Percentiles rank a stretch among this genome's conserved stretches.
phyloP scores from a whole-genome alignment of 2,329 filamentous ascomycete genomes.

The Aspergillus bombycis region DNA sequence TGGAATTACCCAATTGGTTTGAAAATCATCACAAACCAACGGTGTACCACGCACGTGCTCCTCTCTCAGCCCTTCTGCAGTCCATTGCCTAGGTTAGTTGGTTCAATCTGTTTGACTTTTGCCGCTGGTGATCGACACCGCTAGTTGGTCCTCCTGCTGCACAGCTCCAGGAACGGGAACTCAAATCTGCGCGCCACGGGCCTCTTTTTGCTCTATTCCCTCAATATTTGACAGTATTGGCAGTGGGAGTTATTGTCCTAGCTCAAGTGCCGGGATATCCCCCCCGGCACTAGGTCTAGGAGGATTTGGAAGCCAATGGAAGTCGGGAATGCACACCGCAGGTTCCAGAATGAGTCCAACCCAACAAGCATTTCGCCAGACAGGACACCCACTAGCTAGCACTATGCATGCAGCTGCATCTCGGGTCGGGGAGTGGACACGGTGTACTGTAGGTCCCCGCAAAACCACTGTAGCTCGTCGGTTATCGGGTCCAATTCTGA shows the following conservation, averaged over 20 bases:
- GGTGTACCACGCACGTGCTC: conserved; percentile 14
- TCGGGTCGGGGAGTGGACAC: conserved; percentile 14
- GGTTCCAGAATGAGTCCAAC: neutral
- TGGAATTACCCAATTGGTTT: conserved; percentile 2
- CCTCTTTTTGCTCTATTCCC: neutral
- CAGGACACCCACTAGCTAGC: neutral
- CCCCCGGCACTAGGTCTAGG: conserved; percentile 1
- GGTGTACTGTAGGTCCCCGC: conserved; percentile 12
- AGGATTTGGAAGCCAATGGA: neutral
- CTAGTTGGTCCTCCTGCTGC: conserved; percentile 12
- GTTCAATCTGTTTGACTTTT: conserved; percentile 2
- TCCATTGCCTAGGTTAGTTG: neutral
- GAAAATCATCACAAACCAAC: neutral
- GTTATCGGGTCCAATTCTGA: conserved; percentile 9
- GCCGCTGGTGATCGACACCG: conserved; percentile 13
- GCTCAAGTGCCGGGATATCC: conserved; percentile 10
- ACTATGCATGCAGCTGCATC: conserved; percentile 9
- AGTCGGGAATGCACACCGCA: neutral
- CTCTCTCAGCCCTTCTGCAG: neutral
- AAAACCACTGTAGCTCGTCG: conserved; percentile 9
- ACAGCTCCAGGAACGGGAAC: conserved; percentile 16
- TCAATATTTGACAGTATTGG: neutral
- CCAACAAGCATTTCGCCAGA: conserved; percentile 4
- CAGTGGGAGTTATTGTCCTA: conserved; percentile 1
- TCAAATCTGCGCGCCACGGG: conserved; percentile 8